Percentiles rank a stretch among this genome's conserved stretches.
Evolutionary conservation across 2,329 filamentous ascomycete species (phyloP).

Genomic region (Ophiostoma sp.): DNA sequence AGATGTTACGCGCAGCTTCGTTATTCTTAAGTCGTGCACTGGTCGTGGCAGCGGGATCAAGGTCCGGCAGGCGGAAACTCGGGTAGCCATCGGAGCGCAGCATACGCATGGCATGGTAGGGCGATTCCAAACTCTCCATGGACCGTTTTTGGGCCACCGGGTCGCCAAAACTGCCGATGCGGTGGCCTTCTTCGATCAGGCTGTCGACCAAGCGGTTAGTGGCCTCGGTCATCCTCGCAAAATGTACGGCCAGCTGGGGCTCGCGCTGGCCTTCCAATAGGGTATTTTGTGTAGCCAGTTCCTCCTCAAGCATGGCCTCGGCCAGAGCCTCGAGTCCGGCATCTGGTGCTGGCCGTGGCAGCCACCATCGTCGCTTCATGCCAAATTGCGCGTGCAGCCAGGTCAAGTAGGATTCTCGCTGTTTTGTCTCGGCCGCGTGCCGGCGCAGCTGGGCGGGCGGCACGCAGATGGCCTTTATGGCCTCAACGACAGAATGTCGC

Average conservation of each 20-base stretch:
- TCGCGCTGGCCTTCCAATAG: slow-evolving; percentile 27
- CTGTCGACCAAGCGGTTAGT: slow-evolving; percentile 37
- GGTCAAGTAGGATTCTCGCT: slow-evolving; percentile 23
- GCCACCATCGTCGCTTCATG: slow-evolving; percentile 27
- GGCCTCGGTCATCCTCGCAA: slow-evolving; percentile 29
- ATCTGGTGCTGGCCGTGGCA: slow-evolving; percentile 17
- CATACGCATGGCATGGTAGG: slow-evolving; percentile 37
- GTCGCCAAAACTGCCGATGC: slow-evolving; percentile 30
- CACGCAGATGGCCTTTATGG: slow-evolving; percentile 27
- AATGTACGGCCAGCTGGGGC: slow-evolving; percentile 37
- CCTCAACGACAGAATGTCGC: slow-evolving; percentile 18
- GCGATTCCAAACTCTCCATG: slow-evolving; percentile 37
- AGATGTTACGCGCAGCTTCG: slow-evolving; percentile 33
- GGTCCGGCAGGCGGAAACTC: slow-evolving; percentile 33
- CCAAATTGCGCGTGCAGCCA: slow-evolving; percentile 28
- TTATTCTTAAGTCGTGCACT: slow-evolving; percentile 32
- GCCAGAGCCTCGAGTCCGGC: slow-evolving; percentile 20
- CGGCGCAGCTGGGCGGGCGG: slow-evolving; percentile 14
- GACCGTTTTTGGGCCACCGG: slow-evolving; percentile 28
- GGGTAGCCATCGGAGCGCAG: slow-evolving; percentile 41
- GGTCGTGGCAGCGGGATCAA: slow-evolving; percentile 30
- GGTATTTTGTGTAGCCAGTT: slow-evolving; percentile 3
- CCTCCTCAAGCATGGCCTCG: slow-evolving; percentile 25
- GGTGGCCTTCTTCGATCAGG: slow-evolving; percentile 36
- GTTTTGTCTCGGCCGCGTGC: background rate